Evolutionary conservation across 1,139 yeast genomes (phyloP).

Genomic region (Eremothecium cymbalariae): DNA sequence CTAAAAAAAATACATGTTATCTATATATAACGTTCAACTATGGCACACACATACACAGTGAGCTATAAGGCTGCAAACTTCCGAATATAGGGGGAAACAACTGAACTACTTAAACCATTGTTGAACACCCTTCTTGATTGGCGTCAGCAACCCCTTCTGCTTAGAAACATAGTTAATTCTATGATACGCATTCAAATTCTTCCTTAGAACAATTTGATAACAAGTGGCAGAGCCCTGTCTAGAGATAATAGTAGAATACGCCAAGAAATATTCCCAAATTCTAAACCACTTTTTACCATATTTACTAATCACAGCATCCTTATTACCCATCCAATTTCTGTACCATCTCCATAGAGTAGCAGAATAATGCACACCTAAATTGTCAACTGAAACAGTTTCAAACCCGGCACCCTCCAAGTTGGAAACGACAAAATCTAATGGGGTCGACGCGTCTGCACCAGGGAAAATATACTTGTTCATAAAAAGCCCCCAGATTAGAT

Average conservation of each 20-base stretch:
- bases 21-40: too few relatives aligned
- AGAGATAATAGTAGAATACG: conserved; percentile 70
- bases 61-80: too few relatives aligned
- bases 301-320: conserved; percentile 65
- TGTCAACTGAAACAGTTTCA: conserved; percentile 77
- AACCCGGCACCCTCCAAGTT: conserved; percentile 78
- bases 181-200: conserved; percentile 78
- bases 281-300: conserved; percentile 89
- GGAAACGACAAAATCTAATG: conserved; percentile 73
- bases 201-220: conserved; percentile 84
- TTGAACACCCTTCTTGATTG: conserved; percentile 45
- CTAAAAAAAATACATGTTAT: too few relatives aligned
- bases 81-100: not conserved
- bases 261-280: conserved; percentile 88
- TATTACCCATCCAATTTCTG: conserved; percentile 86
- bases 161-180: conserved; percentile 72
- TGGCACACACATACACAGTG: too few relatives aligned
- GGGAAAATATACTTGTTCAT: conserved; percentile 97
- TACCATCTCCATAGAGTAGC: conserved; percentile 94
- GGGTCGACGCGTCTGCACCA: conserved; percentile 96
- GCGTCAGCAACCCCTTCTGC: conserved; percentile 70
- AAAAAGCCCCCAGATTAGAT: conserved; percentile 86
- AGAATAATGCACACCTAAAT: conserved; percentile 87
- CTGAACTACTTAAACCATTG: conserved; percentile 38
- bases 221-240: conserved; percentile 94